Base-by-base conservation (phyloP, 495 filamentous ascomycete species). In the Hypomontagnella monticulosa region DNA sequence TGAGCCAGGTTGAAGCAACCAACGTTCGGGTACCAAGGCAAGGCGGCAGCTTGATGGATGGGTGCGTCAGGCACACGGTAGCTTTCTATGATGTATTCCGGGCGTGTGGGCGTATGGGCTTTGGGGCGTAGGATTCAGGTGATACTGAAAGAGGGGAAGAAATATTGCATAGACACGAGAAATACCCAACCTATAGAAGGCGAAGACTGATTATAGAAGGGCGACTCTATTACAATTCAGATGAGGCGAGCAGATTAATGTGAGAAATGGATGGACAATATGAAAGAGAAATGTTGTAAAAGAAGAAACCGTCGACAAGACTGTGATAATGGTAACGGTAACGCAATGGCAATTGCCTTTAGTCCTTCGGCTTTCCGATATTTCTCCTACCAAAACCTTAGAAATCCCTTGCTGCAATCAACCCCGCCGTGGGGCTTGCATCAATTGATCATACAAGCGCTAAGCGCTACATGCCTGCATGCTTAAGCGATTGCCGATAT, bases 371-470 rank as follows among this genome's bases (percentile, higher is more conserved):
- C 48, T 54, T 54, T 15, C 58, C 58, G 63, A 67, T 61, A 58
- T 67, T 67, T 62, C 52, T 67, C 64, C 53, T 62, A 38, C 8
- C 33, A 20, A 20, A 38, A 20, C 8, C 12, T 53, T 18, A 38
- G 5, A 52, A 55, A 51, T 51, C 42, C 42, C 60, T 42, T 59
- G 30, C 42, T 38, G 12, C 30, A 48, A 15, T 49, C 18, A 30
- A 69, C 66, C 66, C 66, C 66, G 66, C 66, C 47, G 60, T 52
- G 66, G 66, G 66, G 59, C 38, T 18, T 8, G 7, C 19, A 47
- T 37, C n/a, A n/a, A n/a, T n/a, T n/a, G n/a, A n/a, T n/a, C 20
- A 10, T 20, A 46, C 30, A 67, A 57, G 52, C 51, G 57, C 51
- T 61, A 61, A 57, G 58, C 64, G 64, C 58, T 58, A 67, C 1